phyloP scores from a whole-genome alignment of 2,329 filamentous ascomycete genomes.

The Aphanoascus verrucosus region DNA sequence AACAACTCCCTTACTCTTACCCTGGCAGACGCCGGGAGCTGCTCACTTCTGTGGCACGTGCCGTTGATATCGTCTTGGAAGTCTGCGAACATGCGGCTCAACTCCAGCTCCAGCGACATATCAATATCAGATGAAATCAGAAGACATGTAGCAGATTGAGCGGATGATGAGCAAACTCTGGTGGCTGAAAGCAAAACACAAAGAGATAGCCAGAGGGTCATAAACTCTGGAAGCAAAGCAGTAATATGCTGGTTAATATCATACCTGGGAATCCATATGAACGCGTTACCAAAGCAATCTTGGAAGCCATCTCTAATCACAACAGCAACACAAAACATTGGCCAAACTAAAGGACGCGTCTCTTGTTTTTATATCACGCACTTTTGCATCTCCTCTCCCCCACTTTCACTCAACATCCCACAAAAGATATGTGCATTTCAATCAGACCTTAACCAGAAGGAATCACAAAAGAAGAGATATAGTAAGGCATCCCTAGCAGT shows the following conservation, averaged over 20 bases:
- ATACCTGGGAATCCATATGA: background rate
- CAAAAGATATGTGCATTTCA: background rate
- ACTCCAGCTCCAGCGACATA: too few species aligned
- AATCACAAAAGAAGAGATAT: background rate
- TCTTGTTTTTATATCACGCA: background rate
- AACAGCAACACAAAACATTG: background rate
- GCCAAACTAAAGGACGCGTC: background rate
- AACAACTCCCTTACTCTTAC: too few species aligned
- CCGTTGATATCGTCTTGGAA: too few species aligned
- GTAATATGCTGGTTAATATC: background rate
- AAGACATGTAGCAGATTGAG: too few species aligned
- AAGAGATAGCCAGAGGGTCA: too few species aligned
- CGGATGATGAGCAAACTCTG: too few species aligned
- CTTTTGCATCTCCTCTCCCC: background rate
- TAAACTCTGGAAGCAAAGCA: too few species aligned
- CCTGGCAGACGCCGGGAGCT: too few species aligned
- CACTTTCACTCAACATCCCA: background rate
- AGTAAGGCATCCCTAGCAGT: background rate
- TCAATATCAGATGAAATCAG: too few species aligned
- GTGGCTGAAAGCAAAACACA: too few species aligned
- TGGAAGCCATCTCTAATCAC: background rate
- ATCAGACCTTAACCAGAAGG: background rate
- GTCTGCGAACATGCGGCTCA: too few species aligned
- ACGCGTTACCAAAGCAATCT: background rate
- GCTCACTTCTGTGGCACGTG: too few species aligned